Evolutionary conservation across 306 rosid species (phyloP).

Genomic region (Lathyrus sativus): DNA sequence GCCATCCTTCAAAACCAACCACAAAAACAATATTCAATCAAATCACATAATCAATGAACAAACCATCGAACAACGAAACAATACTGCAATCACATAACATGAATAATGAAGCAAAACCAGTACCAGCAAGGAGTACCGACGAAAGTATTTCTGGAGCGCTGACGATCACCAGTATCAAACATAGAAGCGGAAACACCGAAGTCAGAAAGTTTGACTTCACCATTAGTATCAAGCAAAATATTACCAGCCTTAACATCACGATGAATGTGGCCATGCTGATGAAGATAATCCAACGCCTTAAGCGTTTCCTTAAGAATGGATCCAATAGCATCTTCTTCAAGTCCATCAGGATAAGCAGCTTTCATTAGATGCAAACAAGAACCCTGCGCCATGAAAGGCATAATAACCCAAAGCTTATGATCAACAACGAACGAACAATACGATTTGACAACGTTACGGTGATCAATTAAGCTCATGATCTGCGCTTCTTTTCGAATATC

Average conservation of each 20-base stretch:
- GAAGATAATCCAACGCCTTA: constrained; percentile 89
- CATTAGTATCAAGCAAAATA: constrained; percentile 74
- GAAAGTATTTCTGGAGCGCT: constrained; percentile 82
- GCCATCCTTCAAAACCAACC: constrained; percentile 77
- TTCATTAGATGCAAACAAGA: constrained; percentile 96
- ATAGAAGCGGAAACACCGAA: constrained; percentile 97
- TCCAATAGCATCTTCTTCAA: constrained; percentile 84
- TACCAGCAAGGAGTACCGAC: constrained; percentile 99
- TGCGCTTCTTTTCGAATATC: constrained; percentile 86
- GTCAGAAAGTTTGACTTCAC: constrained; percentile 87
- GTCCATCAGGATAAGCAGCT: constrained; percentile 82
- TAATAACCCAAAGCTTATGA: constrained; percentile 82
- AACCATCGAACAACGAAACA: neutral
- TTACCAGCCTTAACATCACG: constrained; percentile 99
- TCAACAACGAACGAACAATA: constrained; percentile 92
- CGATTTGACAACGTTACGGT: constrained; percentile 79
- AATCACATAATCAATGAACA: neutral
- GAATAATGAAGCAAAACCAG: neutral
- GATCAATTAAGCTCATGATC: constrained; percentile 92
- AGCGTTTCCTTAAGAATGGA: constrained; percentile 85
- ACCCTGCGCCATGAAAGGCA: constrained; percentile 98
- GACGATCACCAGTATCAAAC: constrained; percentile 96
- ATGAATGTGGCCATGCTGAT: constrained; percentile 92
- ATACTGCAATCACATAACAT: neutral
- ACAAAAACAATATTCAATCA: neutral